phyloP scores from a whole-genome alignment of 23 red algal genomes.

The Gracilaria domingensis region DNA sequence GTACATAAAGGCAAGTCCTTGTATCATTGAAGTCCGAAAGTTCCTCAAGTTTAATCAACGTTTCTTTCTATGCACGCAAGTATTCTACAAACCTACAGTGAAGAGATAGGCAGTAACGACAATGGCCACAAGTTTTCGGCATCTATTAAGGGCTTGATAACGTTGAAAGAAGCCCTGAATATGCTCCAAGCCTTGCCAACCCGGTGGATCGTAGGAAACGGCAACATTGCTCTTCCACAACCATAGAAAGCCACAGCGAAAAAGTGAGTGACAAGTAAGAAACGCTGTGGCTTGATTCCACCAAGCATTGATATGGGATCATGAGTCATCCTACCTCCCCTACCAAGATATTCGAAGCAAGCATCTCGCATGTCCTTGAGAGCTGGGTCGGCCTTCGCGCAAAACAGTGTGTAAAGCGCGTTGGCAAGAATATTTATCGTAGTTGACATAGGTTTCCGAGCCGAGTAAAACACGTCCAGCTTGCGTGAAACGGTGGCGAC shows the following conservation, averaged over 20 bases:
- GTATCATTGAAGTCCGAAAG: background rate
- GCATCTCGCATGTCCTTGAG: conserved; percentile 88
- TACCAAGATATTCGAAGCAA: conserved; percentile 91
- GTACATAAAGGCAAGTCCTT: background rate
- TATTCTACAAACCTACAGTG: conserved; percentile 31
- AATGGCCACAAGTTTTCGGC: conserved; percentile 88
- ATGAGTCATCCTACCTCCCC: conserved; percentile 78
- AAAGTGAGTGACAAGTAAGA: conserved; percentile 91
- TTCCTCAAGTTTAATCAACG: conserved; percentile 12
- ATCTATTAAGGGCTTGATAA: conserved; percentile 98
- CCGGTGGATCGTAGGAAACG: conserved; percentile 51
- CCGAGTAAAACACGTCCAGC: conserved; percentile 69
- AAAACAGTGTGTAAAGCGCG: conserved; percentile 95
- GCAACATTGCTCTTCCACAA: conserved; percentile 80
- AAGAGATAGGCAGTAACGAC: conserved; percentile 76
- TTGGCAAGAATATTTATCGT: conserved; percentile 99
- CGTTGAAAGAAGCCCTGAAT: conserved; percentile 94
- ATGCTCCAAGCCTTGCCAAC: conserved; percentile 74
- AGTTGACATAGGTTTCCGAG: conserved; percentile 78
- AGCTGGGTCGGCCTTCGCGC: conserved; percentile 58
- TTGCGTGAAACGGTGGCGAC: conserved; percentile 24
- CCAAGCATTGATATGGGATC: conserved; percentile 97
- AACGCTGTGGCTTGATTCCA: conserved; percentile 85
- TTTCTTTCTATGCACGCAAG: background rate
- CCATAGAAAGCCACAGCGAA: conserved; percentile 95